A percentile compares a stretch with the other conserved stretches of the same genome.
Conservation (phyloP, 2,329 filamentous ascomycete genomes). For the Ophiobolus disseminans region DNA sequence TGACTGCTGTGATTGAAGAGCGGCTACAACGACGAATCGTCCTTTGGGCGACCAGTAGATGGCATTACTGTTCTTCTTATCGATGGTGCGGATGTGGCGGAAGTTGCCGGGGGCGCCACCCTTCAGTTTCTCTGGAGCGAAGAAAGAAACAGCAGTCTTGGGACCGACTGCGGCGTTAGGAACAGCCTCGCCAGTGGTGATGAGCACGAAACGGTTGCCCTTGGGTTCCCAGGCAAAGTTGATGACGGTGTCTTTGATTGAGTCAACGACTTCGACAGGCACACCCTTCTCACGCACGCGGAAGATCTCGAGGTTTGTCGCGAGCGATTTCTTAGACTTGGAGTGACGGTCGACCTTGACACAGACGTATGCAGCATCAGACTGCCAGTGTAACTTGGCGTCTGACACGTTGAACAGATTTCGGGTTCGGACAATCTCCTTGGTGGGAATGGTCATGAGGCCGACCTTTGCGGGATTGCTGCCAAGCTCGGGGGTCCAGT, state of each 20-base stretch:
- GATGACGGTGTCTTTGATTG: constrained; percentile 97
- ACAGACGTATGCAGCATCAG: constrained; percentile 89
- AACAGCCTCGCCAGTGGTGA: constrained; percentile 86
- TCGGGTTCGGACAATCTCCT: constrained; percentile 90
- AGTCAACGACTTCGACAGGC: constrained; percentile 96
- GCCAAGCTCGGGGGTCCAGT: constrained; percentile 98
- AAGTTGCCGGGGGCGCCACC: constrained; percentile 84
- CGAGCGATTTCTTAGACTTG: constrained; percentile 98
- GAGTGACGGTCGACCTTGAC: constrained; percentile 99
- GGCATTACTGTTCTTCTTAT: constrained; percentile 99
- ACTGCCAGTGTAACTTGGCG: constrained; percentile 99
- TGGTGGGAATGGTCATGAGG: constrained; percentile 93
- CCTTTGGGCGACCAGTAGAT: constrained; percentile 99
- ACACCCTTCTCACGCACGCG: constrained; percentile 96
- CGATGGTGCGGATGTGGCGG: constrained; percentile 90
- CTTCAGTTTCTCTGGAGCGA: constrained; percentile 95
- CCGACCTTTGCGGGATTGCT: constrained; percentile 98
- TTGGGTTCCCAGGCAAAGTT: constrained; percentile 99
- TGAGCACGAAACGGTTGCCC: constrained; percentile 95
- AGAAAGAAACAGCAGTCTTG: constrained; percentile 95
- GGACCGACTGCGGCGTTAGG: constrained; percentile 81
- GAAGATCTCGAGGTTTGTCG: constrained; percentile 98
- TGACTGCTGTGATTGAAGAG: constrained; percentile 89
- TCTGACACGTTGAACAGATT: constrained; percentile 99
- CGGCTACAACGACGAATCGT: constrained; percentile 92